These are phyloP conservation scores for Austropuccinia psidii DNA, from an alignment of 1,284 basidiomycete genomes.

Conservation along the genomic window DNA sequence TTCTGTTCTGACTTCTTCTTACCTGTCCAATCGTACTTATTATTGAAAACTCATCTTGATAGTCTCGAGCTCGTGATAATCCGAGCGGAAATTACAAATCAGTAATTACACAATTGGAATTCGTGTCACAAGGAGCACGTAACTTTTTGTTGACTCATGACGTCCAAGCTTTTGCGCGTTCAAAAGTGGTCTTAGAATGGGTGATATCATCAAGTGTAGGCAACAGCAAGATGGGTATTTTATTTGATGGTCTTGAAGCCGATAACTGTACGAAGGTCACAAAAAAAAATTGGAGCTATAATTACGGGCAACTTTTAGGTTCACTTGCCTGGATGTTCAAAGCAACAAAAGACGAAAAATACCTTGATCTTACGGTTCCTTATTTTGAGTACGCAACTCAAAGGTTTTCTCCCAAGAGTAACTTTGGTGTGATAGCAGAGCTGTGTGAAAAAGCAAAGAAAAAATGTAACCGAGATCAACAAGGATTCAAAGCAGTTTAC, in stretches of 20 bases:
- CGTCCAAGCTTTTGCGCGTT: not conserved
- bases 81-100: conserved; percentile 21
- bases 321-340: conserved; percentile 21
- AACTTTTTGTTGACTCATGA: conserved; percentile 23
- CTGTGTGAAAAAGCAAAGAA: conserved; percentile 12
- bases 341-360: conserved; percentile 20
- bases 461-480: conserved; percentile 36
- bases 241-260: conserved; percentile 11
- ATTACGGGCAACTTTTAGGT: conserved; percentile 27
- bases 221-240: not conserved
- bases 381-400: conserved; percentile 1
- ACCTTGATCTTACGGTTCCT: conserved; percentile 10
- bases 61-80: conserved; percentile 12
- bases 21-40: not conserved
- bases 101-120: conserved; percentile 32
- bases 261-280: not conserved
- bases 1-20: not conserved
- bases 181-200: conserved; percentile 8
- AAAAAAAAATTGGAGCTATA: conserved; percentile 12
- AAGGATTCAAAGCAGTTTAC: conserved; percentile 35
- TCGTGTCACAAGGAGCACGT: conserved; percentile 26
- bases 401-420: conserved; percentile 3
- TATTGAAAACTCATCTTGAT: not conserved
- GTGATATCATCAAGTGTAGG: conserved; percentile 11
- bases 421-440: conserved; percentile 30